phyloP scores from a whole-genome alignment of 2,329 filamentous ascomycete genomes.

The Emmonsia crescens region DNA sequence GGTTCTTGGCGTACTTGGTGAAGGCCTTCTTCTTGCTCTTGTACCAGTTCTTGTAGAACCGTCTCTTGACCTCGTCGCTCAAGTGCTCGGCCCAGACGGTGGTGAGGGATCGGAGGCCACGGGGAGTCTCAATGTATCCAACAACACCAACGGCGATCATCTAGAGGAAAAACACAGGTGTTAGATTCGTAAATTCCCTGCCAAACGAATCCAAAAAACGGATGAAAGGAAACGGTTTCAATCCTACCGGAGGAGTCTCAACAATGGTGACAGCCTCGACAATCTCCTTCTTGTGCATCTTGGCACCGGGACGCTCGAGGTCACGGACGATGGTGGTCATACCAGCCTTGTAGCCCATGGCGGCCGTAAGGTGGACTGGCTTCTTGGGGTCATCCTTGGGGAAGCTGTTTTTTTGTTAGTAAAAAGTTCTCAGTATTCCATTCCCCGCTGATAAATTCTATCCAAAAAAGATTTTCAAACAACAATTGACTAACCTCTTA shows the following conservation, averaged over 20 bases:
- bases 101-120: constrained; percentile 96
- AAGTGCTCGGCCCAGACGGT: constrained; percentile 99
- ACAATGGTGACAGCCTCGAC: constrained; percentile 80
- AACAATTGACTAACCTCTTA: constrained; percentile 67
- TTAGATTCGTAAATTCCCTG: not conserved
- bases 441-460: not conserved
- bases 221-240: constrained; percentile 42
- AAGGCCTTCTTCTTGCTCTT: constrained; percentile 99
- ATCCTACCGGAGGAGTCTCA: constrained; percentile 90
- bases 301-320: constrained; percentile 96
- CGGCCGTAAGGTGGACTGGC: constrained; percentile 94
- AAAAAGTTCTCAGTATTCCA: constrained; percentile 19
- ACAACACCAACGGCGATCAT: constrained; percentile 99
- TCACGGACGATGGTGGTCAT: constrained; percentile 99
- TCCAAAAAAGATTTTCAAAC: not conserved
- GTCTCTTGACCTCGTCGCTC: constrained; percentile 95
- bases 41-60: constrained; percentile 99
- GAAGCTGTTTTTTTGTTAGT: constrained; percentile 54
- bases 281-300: constrained; percentile 99
- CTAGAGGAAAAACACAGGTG: constrained; percentile 42
- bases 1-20: constrained; percentile 99
- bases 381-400: constrained; percentile 99
- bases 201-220: not conserved
- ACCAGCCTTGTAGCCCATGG: constrained; percentile 99
- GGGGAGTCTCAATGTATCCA: constrained; percentile 99